Evolutionary conservation across 2,329 filamentous ascomycete species (phyloP), one percentile per base, ranked within the genome.

Genomic region (Paramyrothecium sp.): DNA sequence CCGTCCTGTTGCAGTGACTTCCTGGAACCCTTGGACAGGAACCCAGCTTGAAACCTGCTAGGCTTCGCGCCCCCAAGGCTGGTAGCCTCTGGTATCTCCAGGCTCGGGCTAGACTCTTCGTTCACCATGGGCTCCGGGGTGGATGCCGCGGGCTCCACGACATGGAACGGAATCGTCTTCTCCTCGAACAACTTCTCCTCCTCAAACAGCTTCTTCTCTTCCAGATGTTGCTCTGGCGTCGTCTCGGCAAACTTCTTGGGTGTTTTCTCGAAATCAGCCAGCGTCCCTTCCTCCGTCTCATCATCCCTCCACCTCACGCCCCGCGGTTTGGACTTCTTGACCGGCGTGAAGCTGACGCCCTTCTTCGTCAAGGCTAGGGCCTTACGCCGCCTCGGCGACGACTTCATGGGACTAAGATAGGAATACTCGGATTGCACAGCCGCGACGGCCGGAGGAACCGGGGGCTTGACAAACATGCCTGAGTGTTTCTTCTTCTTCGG

Each of bases 301-400:
- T 98, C 95, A 67, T 98, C 95, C 58, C 91, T 88, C 95, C 95
- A 99, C 62, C 94, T 86, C 7, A 99, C 94, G 50, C 83, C 88
- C 59, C 93, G 85, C 73, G 92, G 92, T 56, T 87, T 84, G 11
- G 84, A 81, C 72, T 88, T 89, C 74, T 91, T 96, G 60, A 88
- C 88, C 0, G 92, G 92, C 2, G 92, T 92, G 68, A 96, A 96
- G 30, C 86, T 84, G 52, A 97, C 81, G 13, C 87, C 86, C 74
- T 96, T 97, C 59, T 81, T 81, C 22, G 72, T 65, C 59, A 71
- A 72, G 80, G 88, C 67, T 73, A 86, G 62, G 34, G 73, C 75
- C 77, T 90, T 95, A 62, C 91, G 87, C 65, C 92, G 86, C 61
- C 90, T 86, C n/a, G 94, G 93, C 19, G 92, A 95, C 30, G 81